Conservation (phyloP, 139 green algal species). For the Penium margaritaceum region DNA sequence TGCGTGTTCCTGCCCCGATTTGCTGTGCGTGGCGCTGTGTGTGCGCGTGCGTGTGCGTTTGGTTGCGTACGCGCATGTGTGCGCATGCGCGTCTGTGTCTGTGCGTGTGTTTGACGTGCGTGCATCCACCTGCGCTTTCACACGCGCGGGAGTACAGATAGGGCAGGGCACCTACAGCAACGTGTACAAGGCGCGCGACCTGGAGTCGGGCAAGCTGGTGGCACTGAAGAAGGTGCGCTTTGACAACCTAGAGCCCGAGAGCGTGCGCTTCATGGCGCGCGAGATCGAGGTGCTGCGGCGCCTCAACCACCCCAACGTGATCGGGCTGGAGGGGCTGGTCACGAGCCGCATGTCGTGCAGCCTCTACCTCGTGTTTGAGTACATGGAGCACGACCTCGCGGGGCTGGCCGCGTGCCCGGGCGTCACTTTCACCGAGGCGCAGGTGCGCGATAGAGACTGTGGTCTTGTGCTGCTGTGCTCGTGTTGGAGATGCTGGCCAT, state of each 20-base stretch:
- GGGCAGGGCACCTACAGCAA: conserved; percentile 53
- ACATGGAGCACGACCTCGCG: conserved; percentile 84
- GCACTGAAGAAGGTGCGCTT: conserved; percentile 52
- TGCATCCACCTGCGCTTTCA: no score
- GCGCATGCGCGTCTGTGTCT: no score
- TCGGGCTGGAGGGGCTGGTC: conserved; percentile 55
- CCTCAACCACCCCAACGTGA: conserved; percentile 89
- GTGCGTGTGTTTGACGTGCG: no score
- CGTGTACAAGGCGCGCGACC: conserved; percentile 50
- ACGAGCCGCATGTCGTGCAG: conserved; percentile 58
- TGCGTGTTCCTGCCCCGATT: no score
- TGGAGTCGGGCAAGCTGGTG: conserved; percentile 41
- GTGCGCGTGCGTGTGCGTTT: no score
- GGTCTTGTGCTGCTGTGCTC: no score
- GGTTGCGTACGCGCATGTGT: no score
- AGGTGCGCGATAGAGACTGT: no score
- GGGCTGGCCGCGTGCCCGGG: conserved; percentile 41
- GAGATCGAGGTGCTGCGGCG: conserved; percentile 68
- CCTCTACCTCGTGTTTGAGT: conserved; percentile 97
- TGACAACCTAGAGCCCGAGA: conserved; percentile 51
- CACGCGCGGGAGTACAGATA: conserved; percentile 38
- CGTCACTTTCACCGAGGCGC: conserved; percentile 39
- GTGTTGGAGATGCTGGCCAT: no score
- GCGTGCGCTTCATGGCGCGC: conserved; percentile 50
- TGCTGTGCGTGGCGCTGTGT: no score